Base-by-base conservation (phyloP, 2,329 filamentous ascomycete genomes). In the Colletotrichum tamarilloi region DNA sequence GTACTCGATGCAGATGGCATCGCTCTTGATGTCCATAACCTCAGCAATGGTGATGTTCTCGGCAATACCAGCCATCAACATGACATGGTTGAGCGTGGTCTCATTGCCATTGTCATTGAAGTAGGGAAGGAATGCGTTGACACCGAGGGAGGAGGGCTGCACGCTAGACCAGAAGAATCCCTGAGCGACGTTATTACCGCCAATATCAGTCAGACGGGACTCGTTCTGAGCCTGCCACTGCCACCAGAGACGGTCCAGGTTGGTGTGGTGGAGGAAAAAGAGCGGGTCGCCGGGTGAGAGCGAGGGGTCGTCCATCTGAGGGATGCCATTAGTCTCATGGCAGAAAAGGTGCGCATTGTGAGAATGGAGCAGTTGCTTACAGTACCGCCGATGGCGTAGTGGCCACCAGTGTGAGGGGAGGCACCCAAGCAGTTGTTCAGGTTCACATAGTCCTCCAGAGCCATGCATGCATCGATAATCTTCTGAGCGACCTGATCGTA, bases 201-300 rank as follows among this genome's bases (percentile, higher is more conserved):
- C 49, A 28, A 72, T 72, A 38, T 58, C 64, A 6, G 64, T 72
- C 22, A 72, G 56, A 28, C 69, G 69, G 4, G 69, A 72, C 35
- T 73, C 75, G 24, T 77, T 75, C 35, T 58, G 32, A 11, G 16
- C 52, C 62, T 70, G 67, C 67, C 67, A 70, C 38, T 65, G 42
- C 67, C 67, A 66, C 60, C 59, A 70, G 53, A 70, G 35, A 4
- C 62, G 59, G 62, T 70, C 67, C 26, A 70, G 62, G 38, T 66
- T 65, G 52, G 67, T 69, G 52, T 69, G 67, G 62, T 69, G 67
- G 7, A 69, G 22, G 55, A 64, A 69, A 52, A 69, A 69, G 38
- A 69, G n/a, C 14, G 67, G 60, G 24, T 69, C 60, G 11, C 56
- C 68, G 28, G 68, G 68, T 3, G 68, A 72, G 6, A 72, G 63